Conservation (phyloP, 148 eudicot species). For the Chenopodium suecicum region DNA sequence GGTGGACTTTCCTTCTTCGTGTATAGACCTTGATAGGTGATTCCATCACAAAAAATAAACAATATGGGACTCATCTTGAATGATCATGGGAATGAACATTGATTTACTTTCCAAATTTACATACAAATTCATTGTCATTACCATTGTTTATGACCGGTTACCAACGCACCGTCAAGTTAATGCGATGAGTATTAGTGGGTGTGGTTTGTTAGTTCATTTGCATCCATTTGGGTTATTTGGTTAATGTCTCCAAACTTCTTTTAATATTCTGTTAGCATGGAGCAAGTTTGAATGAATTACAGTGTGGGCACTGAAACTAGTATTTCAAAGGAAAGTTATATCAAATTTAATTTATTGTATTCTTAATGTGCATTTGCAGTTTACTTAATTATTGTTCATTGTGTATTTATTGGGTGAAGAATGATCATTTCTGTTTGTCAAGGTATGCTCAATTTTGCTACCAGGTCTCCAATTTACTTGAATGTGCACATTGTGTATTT, state of each 20-base stretch:
- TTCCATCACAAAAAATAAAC: too few species aligned
- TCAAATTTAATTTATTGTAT: background rate
- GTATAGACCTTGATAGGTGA: too few species aligned
- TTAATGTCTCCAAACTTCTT: background rate
- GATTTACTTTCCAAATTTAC: too few species aligned
- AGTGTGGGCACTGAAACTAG: background rate
- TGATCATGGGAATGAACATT: too few species aligned
- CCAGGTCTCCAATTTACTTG: constrained; percentile 1
- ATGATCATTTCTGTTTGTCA: background rate
- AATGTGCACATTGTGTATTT: background rate
- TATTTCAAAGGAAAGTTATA: constrained; percentile 1
- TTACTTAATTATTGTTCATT: background rate
- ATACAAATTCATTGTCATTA: too few species aligned
- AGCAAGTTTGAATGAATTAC: background rate
- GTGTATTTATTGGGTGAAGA: background rate
- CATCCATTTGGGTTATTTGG: background rate
- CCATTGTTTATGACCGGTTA: too few species aligned
- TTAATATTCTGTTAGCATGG: background rate
- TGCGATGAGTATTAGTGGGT: too few species aligned
- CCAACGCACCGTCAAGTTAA: too few species aligned
- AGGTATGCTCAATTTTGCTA: background rate
- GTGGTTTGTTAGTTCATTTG: background rate
- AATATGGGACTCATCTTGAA: too few species aligned
- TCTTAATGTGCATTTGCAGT: background rate
- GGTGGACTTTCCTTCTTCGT: too few species aligned